Evolutionary conservation across 495 filamentous ascomycete genomes (phyloP).

Genomic region (Usnea hakonensis): DNA sequence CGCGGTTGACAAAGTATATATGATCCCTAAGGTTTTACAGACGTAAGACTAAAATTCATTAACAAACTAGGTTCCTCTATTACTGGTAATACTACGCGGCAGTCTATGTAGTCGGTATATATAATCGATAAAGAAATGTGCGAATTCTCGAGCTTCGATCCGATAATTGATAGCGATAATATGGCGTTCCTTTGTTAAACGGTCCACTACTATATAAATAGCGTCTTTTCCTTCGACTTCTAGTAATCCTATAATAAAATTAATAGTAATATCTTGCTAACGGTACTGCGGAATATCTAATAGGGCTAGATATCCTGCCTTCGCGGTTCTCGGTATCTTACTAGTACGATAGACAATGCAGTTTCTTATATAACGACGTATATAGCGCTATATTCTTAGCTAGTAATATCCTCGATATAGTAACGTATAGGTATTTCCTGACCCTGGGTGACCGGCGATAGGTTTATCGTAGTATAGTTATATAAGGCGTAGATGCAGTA

Average conservation of each 20-base stretch:
- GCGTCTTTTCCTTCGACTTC: conserved; percentile 12
- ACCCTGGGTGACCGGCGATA: background rate
- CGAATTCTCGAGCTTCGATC: conserved; percentile 5
- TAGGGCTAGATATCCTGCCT: conserved; percentile 19
- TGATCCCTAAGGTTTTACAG: background rate
- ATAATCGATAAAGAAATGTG: conserved; percentile 5
- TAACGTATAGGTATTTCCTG: background rate
- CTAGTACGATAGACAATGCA: background rate
- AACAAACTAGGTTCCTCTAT: conserved; percentile 17
- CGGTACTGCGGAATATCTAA: conserved; percentile 15
- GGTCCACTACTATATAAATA: conserved; percentile 23
- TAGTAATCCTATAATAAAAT: conserved; percentile 25
- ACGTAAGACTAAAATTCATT: conserved; percentile 12
- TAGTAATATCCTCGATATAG: background rate
- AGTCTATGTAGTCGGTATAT: conserved; percentile 12
- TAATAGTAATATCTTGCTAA: conserved; percentile 25
- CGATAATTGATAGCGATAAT: conserved; percentile 10
- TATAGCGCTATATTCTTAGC: background rate
- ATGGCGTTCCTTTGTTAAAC: conserved; percentile 22
- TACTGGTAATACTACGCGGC: conserved; percentile 10
- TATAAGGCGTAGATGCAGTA: background rate
- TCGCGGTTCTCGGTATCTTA: background rate
- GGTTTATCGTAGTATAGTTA: background rate
- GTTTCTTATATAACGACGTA: background rate
- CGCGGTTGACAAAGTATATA: background rate